phyloP scores from a whole-genome alignment of 139 green algal species.

The Chlamydomonas schloesseri region DNA sequence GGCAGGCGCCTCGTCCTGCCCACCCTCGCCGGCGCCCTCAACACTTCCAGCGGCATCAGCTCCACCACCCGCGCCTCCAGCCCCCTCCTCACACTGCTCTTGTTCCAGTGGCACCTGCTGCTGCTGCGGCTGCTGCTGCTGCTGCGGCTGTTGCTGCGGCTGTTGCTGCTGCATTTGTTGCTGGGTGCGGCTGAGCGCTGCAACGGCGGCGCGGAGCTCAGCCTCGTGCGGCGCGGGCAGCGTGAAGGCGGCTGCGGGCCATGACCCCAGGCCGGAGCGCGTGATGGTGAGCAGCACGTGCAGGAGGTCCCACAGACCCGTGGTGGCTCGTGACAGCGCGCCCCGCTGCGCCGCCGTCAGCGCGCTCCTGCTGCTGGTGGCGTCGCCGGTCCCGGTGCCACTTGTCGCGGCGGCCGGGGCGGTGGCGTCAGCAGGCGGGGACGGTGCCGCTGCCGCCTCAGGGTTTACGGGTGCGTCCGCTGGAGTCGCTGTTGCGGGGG shows the following conservation, averaged over 20 bases:
- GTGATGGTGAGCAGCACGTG: slow-evolving; percentile 22
- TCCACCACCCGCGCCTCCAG: no score
- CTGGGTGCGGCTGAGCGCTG: neutral
- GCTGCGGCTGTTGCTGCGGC: neutral
- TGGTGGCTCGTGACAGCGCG: neutral
- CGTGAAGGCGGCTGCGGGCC: slow-evolving; percentile 8
- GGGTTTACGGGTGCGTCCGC: neutral
- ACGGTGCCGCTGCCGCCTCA: no score
- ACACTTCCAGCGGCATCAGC: neutral
- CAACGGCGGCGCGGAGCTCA: neutral
- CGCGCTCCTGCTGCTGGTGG: neutral
- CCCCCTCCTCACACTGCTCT: no score
- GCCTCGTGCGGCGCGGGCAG: neutral
- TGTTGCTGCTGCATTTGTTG: neutral
- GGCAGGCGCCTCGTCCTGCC: neutral
- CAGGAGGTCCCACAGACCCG: slow-evolving; percentile 33
- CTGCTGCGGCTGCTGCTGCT: no score
- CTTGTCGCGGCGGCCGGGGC: no score
- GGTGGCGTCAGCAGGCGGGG: no score
- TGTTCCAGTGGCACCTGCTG: no score
- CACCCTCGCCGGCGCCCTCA: neutral
- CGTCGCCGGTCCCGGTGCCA: neutral
- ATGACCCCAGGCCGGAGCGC: neutral
- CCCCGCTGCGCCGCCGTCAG: neutral
- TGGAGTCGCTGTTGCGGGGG: neutral